Base-by-base conservation (phyloP, 176 grass and related monocot genomes). In the Aegilops sharonensis region DNA sequence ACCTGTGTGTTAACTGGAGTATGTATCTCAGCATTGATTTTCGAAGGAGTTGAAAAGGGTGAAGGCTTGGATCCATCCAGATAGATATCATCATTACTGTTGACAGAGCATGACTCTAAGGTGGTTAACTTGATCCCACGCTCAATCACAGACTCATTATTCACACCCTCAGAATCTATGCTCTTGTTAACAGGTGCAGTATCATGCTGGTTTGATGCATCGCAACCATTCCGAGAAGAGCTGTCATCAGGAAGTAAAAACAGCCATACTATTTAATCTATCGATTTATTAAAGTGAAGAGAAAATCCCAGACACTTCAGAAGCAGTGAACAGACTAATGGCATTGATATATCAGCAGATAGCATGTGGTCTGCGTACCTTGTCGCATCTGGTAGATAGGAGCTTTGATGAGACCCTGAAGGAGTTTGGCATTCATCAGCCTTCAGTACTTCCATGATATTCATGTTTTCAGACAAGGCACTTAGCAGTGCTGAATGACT, bases 321-420 rank as follows among this genome's bases (percentile, higher is more conserved):
- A 82, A 78, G 52, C 31, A 72, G 23, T 29, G 21, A 90, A 78
- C 6, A 64, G 3, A 56, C 37, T 65, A 29, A 79, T 68, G 25
- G 2, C 23, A 74, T 27, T 74, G 21, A 2, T 18, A 67, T 85
- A 43, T 9, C 32, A 79, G 47, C 34, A 75, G 40, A 80, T 77
- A 68, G 12, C 82, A 77, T 17, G 61, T 25, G 32, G 15, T 18
- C 37, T 8, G 9, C 70, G 45, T 84, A 95, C 93, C 86, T 86
- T 65, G 45, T 40, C 17, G 36, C 87, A 81, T 90, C 88, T 87
- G 64, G 87, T 68, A 82, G 10, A 64, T 18, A 68, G 66, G 61
- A 90, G 63, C 54, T 81, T 36, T 88, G 82, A 48, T 89, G 80
- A 69, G 31, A 80, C 13, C 68, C 69, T 75, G 87, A 20, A 76